A percentile compares a stretch with the other conserved stretches of the same genome.
These are phyloP conservation scores for Syzygium syzygioides DNA, from an alignment of 441 rosid species.

Conservation along the genomic window DNA sequence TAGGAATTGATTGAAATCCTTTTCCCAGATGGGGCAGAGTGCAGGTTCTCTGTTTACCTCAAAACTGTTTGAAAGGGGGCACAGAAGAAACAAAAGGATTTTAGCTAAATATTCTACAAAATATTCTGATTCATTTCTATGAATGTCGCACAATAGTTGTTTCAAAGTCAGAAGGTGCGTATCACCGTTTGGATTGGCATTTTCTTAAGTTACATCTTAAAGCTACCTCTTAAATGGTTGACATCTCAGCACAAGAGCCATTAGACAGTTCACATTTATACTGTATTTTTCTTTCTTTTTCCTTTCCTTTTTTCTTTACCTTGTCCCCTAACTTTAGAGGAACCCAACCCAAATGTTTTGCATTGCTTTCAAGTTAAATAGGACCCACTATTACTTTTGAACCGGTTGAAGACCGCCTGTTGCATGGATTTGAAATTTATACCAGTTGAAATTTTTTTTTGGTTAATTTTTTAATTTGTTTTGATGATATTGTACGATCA, in stretches of 20 bases:
- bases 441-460: too few species aligned
- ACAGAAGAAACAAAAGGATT: too few species aligned
- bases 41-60: not conserved
- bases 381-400: not conserved
- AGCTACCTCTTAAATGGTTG: not conserved
- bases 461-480: not conserved
- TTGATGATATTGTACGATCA: not conserved
- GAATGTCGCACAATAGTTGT: not conserved
- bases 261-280: not conserved
- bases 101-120: not conserved
- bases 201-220: not conserved
- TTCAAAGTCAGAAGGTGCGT: not conserved
- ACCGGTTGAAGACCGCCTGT: not conserved
- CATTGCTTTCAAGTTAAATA: not conserved
- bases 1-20: not conserved
- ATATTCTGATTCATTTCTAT: not conserved
- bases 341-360: not conserved
- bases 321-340: not conserved
- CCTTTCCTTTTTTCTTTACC: not conserved
- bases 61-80: not conserved
- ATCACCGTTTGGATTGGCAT: not conserved
- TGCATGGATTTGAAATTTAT: not conserved
- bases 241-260: not conserved
- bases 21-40: not conserved
- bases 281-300: accelerated